These are phyloP conservation scores for Mycena alexandri DNA, from an alignment of 768 basidiomycete species.

Conservation along the genomic window DNA sequence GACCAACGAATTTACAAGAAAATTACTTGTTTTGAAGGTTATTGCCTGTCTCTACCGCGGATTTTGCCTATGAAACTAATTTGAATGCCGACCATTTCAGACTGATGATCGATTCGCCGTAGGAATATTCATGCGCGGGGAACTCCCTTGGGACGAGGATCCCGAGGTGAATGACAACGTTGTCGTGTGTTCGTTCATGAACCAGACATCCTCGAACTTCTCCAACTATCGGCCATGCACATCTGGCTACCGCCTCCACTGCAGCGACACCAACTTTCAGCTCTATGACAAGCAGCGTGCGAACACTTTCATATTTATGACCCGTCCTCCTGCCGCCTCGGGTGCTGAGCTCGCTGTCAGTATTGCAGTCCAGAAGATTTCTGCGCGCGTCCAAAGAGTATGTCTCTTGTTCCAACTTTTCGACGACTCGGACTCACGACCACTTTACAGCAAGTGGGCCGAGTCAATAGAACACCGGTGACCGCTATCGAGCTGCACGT, in stretches of 20 bases:
- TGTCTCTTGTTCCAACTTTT: background rate
- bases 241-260: slow-evolving; percentile 67
- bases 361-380: slow-evolving; percentile 75
- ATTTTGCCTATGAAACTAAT: background rate
- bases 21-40: slow-evolving; percentile 71
- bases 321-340: slow-evolving; percentile 59
- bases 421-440: background rate
- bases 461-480: slow-evolving; percentile 65
- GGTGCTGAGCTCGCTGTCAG: slow-evolving; percentile 65
- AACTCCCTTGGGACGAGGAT: slow-evolving; percentile 70
- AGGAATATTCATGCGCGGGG: slow-evolving; percentile 73
- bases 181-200: slow-evolving; percentile 73
- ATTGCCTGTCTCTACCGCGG: background rate
- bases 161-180: slow-evolving; percentile 70
- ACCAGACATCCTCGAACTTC: slow-evolving; percentile 59
- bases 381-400: slow-evolving; percentile 64
- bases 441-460: slow-evolving; percentile 67
- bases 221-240: slow-evolving; percentile 66
- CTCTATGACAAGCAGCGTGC: slow-evolving; percentile 65
- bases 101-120: slow-evolving; percentile 72
- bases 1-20: slow-evolving; percentile 68
- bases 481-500: slow-evolving; percentile 74
- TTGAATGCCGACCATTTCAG: slow-evolving; percentile 45
- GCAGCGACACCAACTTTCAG: slow-evolving; percentile 67
- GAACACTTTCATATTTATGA: slow-evolving; percentile 72